A percentile compares a stretch with the other conserved stretches of the same genome.
These are phyloP conservation scores for Coffea canephora DNA, from an alignment of 257 asterid genomes.

Conservation along the genomic window DNA sequence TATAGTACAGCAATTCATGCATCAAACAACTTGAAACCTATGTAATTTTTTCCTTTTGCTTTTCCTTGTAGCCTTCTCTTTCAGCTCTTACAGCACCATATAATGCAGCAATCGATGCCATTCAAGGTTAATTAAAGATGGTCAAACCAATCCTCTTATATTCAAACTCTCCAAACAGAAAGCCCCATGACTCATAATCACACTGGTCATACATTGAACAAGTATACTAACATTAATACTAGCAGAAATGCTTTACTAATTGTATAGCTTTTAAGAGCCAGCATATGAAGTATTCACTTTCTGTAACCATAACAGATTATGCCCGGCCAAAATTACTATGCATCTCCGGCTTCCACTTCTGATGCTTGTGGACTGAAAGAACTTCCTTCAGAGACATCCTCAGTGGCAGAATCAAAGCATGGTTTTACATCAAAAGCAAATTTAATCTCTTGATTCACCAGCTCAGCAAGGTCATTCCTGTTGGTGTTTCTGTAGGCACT, in stretches of 20 bases:
- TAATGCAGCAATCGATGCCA: not conserved
- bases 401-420: conserved; percentile 43
- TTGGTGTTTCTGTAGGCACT: conserved; percentile 61
- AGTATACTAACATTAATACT: not conserved
- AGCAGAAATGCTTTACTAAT: conserved; percentile 1
- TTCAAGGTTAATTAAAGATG: not conserved
- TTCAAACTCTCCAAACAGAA: not conserved
- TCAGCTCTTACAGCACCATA: not conserved
- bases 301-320: not conserved
- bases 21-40: not conserved
- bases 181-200: not conserved
- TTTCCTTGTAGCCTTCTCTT: not conserved
- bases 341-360: conserved; percentile 2
- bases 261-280: not conserved
- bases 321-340: not conserved
- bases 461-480: conserved; percentile 74
- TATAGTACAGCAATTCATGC: not conserved
- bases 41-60: not conserved
- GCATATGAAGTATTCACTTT: not conserved
- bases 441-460: conserved; percentile 73
- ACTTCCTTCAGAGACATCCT: conserved; percentile 28
- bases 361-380: not conserved
- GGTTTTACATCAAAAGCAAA: conserved; percentile 40
- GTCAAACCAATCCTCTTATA: not conserved
- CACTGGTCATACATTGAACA: not conserved